These are phyloP conservation scores for Symbiodinium pilosum DNA, from an alignment of 73 alveolate genomes.

Conservation along the genomic window DNA sequence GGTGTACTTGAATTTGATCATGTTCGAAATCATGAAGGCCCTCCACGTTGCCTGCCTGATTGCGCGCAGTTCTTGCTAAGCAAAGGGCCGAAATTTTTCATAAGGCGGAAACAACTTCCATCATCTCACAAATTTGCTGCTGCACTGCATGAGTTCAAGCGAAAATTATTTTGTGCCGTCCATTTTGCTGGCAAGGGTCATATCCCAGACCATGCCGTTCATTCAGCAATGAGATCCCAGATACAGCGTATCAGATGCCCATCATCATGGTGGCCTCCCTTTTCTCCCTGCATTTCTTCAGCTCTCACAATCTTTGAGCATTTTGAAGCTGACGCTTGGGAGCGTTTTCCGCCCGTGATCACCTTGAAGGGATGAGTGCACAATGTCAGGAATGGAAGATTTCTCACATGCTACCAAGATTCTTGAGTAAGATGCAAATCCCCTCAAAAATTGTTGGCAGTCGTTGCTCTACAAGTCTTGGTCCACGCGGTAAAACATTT, in stretches of 20 bases:
- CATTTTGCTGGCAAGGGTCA: not conserved
- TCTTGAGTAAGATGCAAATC: not conserved
- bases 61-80: not conserved
- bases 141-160: not conserved
- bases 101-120: not conserved
- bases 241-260: not conserved
- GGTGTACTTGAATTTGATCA: not conserved
- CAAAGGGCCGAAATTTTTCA: not conserved
- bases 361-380: not conserved
- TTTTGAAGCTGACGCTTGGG: not conserved
- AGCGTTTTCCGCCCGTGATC: constrained; percentile 16
- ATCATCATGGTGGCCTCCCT: constrained; percentile 17
- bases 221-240: no score
- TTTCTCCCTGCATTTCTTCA: not conserved
- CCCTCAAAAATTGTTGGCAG: not conserved
- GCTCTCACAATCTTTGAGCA: not conserved
- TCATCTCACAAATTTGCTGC: not conserved
- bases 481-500: not conserved
- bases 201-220: not conserved
- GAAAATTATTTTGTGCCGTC: not conserved
- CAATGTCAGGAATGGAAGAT: not conserved
- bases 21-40: not conserved
- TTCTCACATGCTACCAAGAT: not conserved
- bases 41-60: not conserved
- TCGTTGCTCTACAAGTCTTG: not conserved